These are phyloP conservation scores for Saccharata proteae DNA, from an alignment of 2,329 filamentous ascomycete genomes.

Conservation along the genomic window DNA sequence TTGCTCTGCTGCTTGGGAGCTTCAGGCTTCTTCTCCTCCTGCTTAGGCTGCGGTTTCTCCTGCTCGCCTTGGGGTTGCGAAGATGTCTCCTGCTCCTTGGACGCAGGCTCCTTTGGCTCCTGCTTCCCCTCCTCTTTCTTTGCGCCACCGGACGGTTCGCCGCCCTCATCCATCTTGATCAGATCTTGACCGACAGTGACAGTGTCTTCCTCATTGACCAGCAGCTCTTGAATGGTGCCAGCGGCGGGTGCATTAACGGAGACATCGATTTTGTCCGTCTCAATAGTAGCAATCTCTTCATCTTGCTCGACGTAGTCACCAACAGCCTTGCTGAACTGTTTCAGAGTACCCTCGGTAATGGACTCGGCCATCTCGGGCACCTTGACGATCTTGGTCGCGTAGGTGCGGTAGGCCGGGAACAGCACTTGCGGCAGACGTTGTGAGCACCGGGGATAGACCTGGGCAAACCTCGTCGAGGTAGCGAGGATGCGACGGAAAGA, in stretches of 20 bases:
- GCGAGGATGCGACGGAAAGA: conserved; percentile 8
- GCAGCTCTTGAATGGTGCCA: conserved; percentile 81
- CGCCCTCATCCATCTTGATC: conserved; percentile 64
- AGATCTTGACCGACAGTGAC: conserved; percentile 90
- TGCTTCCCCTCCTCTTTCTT: conserved; percentile 41
- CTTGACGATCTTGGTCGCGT: conserved; percentile 71
- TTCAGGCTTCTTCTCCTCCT: conserved; percentile 25
- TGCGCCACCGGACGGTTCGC: conserved; percentile 38
- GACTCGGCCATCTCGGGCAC: conserved; percentile 98
- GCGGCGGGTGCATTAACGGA: conserved; percentile 88
- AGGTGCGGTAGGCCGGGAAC: conserved; percentile 22
- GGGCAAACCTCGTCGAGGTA: conserved; percentile 10
- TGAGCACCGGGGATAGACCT: conserved; percentile 15
- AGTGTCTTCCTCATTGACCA: conserved; percentile 89
- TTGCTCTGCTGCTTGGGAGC: conserved; percentile 22
- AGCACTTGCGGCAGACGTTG: conserved; percentile 16
- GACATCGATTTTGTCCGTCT: conserved; percentile 99
- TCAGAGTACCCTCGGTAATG: conserved; percentile 92
- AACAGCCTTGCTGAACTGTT: conserved; percentile 87
- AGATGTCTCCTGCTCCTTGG: conserved; percentile 44
- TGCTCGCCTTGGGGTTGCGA: conserved; percentile 41
- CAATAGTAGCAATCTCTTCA: conserved; percentile 96
- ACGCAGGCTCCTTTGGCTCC: conserved; percentile 48
- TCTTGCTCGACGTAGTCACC: conserved; percentile 92
- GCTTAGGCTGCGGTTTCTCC: conserved; percentile 23